Base-by-base conservation (phyloP, 2,329 filamentous ascomycete genomes). In the Macrophomina pseudophaseolina region DNA sequence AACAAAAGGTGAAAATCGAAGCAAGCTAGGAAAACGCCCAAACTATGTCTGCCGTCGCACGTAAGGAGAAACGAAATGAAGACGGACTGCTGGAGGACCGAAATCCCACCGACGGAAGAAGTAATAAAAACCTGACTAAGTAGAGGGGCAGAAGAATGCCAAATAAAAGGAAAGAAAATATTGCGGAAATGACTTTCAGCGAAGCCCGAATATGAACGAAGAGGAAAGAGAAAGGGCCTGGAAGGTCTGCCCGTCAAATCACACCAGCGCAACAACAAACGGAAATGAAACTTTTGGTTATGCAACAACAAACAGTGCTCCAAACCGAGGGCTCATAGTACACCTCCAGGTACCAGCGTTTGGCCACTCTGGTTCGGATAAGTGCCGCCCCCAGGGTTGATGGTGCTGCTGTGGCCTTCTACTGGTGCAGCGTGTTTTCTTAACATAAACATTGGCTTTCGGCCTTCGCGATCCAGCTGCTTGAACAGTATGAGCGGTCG, bases 401-500 rank as follows among this genome's bases (percentile, higher is more conserved):
- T 76, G 5, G 78, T 80, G 60, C 77, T 78, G 6, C 76, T 75
- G 68, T 81, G 80, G 18, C 81, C 81, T 69, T 84, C 83, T 40
- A 79, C 74, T 4, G 83, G 79, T 64, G 86, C 85, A n/a, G 87
- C 85, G 71, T 89, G 85, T 71, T 86, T 86, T 64, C 95, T 84
- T 66, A 99, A 83, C 95, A 99, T 99, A 75, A 99, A 99, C 95
- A 98, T 98, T 28, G 95, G 95, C 78, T 98, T 99, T 80, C 96
- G 91, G 54, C 95, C 95, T 81, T 98, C 95, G 78, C 94, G 94
- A 76, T 98, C 94, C 66, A 99, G 83, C 77, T 98, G 94, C 81
- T 99, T 99, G 82, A 99, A 99, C 69, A 99, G 81, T 69, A 97
- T 96, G 67, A 99, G 82, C 9, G 95, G 95, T 74, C 96, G 94